Conservation (phyloP, 2,329 filamentous ascomycete genomes). For the Aspergillus hortae region DNA sequence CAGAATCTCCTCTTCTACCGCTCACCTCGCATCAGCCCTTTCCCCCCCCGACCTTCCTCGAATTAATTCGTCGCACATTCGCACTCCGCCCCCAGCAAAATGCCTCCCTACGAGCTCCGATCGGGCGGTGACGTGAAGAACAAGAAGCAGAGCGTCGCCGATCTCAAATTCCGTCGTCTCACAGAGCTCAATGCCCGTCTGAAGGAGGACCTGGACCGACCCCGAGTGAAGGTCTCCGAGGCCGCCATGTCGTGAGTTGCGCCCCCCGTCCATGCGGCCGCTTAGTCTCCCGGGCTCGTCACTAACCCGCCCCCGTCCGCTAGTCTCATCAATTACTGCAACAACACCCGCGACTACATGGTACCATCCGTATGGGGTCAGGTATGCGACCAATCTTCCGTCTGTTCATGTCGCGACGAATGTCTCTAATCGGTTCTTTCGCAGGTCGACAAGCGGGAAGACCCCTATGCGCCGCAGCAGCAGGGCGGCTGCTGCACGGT, state of each 20-base stretch:
- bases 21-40: background rate
- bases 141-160: slow-evolving; percentile 99
- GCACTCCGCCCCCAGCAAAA: slow-evolving; percentile 30
- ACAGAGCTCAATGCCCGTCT: slow-evolving; percentile 96
- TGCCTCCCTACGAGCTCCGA: slow-evolving; percentile 64
- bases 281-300: slow-evolving; percentile 6
- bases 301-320: slow-evolving; percentile 5
- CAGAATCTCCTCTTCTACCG: background rate
- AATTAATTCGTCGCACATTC: background rate
- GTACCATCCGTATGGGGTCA: slow-evolving; percentile 94
- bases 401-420: background rate
- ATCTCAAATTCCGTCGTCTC: slow-evolving; percentile 91
- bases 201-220: slow-evolving; percentile 91
- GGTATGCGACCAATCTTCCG: slow-evolving; percentile 37
- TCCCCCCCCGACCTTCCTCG: background rate
- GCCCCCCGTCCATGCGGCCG: slow-evolving; percentile 6
- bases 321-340: slow-evolving; percentile 97
- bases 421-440: slow-evolving; percentile 7
- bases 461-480: slow-evolving; percentile 97
- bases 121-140: slow-evolving; percentile 67
- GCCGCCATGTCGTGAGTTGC: slow-evolving; percentile 74
- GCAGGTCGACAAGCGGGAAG: slow-evolving; percentile 85
- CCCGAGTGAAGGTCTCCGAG: slow-evolving; percentile 92
- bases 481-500: slow-evolving; percentile 88
- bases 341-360: slow-evolving; percentile 98